Conservation (phyloP, 2,329 filamentous ascomycete genomes). For the Boeremia lycopersici region DNA sequence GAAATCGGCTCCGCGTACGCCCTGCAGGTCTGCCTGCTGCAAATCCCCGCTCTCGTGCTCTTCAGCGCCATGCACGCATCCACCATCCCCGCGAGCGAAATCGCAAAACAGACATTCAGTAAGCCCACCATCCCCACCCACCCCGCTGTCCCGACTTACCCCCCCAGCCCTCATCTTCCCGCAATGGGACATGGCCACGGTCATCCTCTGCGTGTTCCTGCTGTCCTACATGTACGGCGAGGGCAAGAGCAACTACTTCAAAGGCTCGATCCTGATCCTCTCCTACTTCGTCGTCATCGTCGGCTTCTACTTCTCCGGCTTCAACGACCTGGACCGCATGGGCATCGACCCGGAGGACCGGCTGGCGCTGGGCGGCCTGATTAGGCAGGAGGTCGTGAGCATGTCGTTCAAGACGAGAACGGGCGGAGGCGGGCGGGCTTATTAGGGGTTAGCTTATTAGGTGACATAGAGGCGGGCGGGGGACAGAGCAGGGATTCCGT, state of each 20-base stretch:
- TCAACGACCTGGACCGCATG: constrained; percentile 57
- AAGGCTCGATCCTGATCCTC: constrained; percentile 91
- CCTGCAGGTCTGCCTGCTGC: constrained; percentile 90
- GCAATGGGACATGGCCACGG: constrained; percentile 98
- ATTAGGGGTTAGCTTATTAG: constrained; percentile 11
- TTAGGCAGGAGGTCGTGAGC: constrained; percentile 38
- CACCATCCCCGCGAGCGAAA: constrained; percentile 60
- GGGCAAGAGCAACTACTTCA: constrained; percentile 99
- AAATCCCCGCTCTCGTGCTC: constrained; percentile 89
- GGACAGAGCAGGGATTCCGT: not conserved
- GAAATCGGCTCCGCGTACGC: constrained; percentile 98
- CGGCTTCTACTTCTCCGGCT: constrained; percentile 86
- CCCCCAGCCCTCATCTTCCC: constrained; percentile 82
- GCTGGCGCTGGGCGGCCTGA: constrained; percentile 39
- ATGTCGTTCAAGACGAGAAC: constrained; percentile 45
- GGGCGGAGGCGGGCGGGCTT: constrained; percentile 33
- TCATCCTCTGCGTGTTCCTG: constrained; percentile 93
- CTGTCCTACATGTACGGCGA: constrained; percentile 98
- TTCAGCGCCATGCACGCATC: constrained; percentile 79
- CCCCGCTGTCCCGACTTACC: constrained; percentile 16
- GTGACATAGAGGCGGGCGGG: not conserved
- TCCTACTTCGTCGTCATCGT: constrained; percentile 91
- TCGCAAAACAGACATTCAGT: constrained; percentile 71
- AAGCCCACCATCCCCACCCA: constrained; percentile 34
- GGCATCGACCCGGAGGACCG: constrained; percentile 45